phyloP scores from a whole-genome alignment of 768 basidiomycete species.

The Epithele typhae region DNA sequence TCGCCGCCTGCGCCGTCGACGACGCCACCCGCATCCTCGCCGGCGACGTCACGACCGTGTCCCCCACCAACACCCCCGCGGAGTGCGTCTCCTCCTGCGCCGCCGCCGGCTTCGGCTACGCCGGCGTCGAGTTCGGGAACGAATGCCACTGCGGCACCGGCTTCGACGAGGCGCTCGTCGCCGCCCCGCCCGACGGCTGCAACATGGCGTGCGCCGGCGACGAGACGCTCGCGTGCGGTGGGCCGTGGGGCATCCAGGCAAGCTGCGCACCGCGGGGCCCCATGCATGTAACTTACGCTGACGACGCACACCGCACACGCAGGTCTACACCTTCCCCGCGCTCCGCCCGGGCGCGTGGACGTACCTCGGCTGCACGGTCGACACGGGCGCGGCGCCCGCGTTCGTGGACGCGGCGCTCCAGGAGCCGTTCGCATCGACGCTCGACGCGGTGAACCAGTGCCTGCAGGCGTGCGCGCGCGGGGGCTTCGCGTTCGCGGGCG shows the following conservation, averaged over 20 bases:
- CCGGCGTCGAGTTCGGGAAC: constrained; percentile 21
- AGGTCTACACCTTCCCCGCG: constrained; percentile 14
- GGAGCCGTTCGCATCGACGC: constrained; percentile 6
- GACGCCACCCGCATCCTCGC: constrained; percentile 15
- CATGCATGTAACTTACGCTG: background rate
- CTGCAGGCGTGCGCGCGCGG: constrained; percentile 5
- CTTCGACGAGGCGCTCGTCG: constrained; percentile 4
- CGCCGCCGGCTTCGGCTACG: constrained; percentile 15
- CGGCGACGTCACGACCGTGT: constrained; percentile 9
- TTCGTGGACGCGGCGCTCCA: constrained; percentile 3
- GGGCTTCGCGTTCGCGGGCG: constrained; percentile 10
- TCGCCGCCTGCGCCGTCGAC: constrained; percentile 15
- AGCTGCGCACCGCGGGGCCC: background rate
- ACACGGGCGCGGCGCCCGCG: constrained; percentile 9
- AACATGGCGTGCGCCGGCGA: constrained; percentile 17
- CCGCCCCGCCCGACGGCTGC: constrained; percentile 16
- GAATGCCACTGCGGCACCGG: constrained; percentile 24
- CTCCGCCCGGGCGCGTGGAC: constrained; percentile 9
- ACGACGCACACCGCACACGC: no score
- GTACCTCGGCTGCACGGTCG: constrained; percentile 12
- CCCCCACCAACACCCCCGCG: constrained; percentile 15
- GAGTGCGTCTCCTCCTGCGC: constrained; percentile 15
- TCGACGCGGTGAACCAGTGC: constrained; percentile 12
- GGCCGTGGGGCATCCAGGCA: constrained; percentile 18
- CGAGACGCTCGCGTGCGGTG: constrained; percentile 16